Conservation (phyloP, 2,329 filamentous ascomycete species). For the Teratosphaeria gauchensis region DNA sequence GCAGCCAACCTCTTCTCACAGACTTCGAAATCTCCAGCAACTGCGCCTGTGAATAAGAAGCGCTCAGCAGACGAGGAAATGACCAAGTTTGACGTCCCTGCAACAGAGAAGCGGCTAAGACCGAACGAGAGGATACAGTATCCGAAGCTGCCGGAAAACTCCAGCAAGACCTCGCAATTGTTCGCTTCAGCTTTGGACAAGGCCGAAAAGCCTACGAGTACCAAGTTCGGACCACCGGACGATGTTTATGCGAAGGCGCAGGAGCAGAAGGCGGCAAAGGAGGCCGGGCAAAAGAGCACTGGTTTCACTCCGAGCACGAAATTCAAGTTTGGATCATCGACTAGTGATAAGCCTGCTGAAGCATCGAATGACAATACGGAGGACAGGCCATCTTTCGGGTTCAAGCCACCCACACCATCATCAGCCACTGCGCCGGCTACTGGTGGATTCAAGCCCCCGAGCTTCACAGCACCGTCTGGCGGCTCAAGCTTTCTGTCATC, state of each 20-base stretch:
- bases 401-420: constrained; percentile 4
- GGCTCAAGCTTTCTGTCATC: constrained; percentile 31
- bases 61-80: constrained; percentile 15
- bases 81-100: constrained; percentile 11
- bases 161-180: constrained; percentile 22
- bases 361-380: not conserved
- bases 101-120: constrained; percentile 23
- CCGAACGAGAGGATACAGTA: constrained; percentile 18
- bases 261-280: constrained; percentile 6
- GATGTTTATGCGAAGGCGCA: constrained; percentile 4
- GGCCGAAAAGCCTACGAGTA: constrained; percentile 1
- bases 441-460: constrained; percentile 4
- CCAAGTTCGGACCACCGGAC: constrained; percentile 5
- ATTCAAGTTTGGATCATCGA: constrained; percentile 2
- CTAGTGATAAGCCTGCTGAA: constrained; percentile 4
- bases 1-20: constrained; percentile 8
- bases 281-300: constrained; percentile 3
- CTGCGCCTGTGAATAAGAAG: constrained; percentile 20
- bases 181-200: constrained; percentile 23
- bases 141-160: constrained; percentile 20
- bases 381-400: constrained; percentile 3
- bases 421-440: not conserved
- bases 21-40: constrained; percentile 14
- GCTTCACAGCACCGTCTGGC: constrained; percentile 13
- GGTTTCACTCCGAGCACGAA: constrained; percentile 5